Evolutionary conservation across 257 asterid species (phyloP).

Genomic region (Nicotiana obtusifolia): DNA sequence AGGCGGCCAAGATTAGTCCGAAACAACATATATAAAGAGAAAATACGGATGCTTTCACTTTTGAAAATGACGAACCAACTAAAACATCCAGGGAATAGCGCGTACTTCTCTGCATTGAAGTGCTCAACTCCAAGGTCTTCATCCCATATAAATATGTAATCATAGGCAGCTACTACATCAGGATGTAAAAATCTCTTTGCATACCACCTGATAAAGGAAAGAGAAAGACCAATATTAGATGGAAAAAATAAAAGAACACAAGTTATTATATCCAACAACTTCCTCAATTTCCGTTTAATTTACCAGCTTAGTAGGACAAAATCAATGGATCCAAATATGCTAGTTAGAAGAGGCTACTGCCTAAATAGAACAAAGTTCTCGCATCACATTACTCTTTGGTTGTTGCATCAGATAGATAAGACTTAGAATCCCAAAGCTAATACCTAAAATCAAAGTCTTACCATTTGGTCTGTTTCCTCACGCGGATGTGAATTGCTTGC

Average conservation of each 20-base stretch:
- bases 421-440: not conserved
- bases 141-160: constrained; percentile 81
- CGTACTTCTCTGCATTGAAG: constrained; percentile 76
- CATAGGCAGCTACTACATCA: constrained; percentile 67
- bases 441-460: constrained; percentile 18
- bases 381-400: not conserved
- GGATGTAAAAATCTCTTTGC: constrained; percentile 85
- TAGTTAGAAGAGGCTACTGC: not conserved
- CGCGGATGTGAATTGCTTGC: constrained; percentile 75
- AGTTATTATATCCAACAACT: not conserved
- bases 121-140: constrained; percentile 82
- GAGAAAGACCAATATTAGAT: not conserved
- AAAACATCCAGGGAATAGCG: not conserved
- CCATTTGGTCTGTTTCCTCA: constrained; percentile 80
- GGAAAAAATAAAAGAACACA: not conserved
- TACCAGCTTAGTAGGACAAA: not conserved
- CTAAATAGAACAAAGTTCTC: not conserved
- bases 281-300: not conserved
- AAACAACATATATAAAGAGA: not conserved
- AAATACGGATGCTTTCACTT: not conserved
- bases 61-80: not conserved
- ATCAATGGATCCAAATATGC: not conserved
- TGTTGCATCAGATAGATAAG: not conserved
- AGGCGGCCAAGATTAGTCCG: constrained; percentile 3
- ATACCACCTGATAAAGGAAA: constrained; percentile 61